Evolutionary conservation across 129 eudicot genomes (phyloP).

Genomic region (Artemisia tridentata): DNA sequence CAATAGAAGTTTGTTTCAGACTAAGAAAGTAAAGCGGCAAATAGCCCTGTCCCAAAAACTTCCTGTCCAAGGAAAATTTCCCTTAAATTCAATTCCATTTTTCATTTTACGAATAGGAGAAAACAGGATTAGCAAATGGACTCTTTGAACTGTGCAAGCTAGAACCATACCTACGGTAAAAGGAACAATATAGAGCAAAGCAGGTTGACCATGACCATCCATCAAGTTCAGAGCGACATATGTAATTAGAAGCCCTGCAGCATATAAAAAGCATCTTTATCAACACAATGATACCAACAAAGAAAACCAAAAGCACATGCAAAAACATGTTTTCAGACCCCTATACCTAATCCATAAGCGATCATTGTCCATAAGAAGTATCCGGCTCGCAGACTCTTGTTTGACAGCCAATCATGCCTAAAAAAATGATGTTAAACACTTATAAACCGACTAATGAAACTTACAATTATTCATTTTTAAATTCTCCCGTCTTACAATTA

Average conservation of each 20-base stretch:
- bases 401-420: slow-evolving; percentile 96
- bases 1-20: too few species aligned
- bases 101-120: too few species aligned
- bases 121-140: too few species aligned
- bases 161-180: slow-evolving; percentile 67
- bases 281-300: slow-evolving; percentile 21
- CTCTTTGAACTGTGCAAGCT: not conserved
- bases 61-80: too few species aligned
- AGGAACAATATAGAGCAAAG: slow-evolving; percentile 96
- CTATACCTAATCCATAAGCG: slow-evolving; percentile 88
- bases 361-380: slow-evolving; percentile 90
- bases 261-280: slow-evolving; percentile 1
- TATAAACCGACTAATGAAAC: not conserved
- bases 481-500: not conserved
- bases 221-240: slow-evolving; percentile 92
- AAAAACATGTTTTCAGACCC: slow-evolving; percentile 10
- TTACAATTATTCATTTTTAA: slow-evolving; percentile 8
- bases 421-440: slow-evolving; percentile 21
- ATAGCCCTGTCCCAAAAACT: too few species aligned
- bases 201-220: slow-evolving; percentile 99
- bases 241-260: slow-evolving; percentile 82
- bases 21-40: too few species aligned
- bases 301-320: not conserved
- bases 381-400: slow-evolving; percentile 65
- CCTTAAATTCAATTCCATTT: too few species aligned